These are phyloP conservation scores for Trichosporon sp. DNA, from an alignment of 1,284 basidiomycete species.

Conservation along the genomic window DNA sequence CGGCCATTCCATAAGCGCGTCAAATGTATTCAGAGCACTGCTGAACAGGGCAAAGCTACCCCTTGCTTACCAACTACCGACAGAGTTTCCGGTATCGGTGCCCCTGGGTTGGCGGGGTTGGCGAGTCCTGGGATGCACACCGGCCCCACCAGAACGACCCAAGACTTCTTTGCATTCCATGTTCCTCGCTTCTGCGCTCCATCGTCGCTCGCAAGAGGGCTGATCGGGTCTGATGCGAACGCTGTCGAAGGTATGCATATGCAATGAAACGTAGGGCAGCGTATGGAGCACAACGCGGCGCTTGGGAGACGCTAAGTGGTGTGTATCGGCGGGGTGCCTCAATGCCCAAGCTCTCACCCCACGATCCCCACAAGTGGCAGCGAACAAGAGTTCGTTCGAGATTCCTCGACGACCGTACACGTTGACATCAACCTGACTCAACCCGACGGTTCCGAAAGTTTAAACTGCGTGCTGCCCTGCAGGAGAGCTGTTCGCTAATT, in stretches of 20 bases:
- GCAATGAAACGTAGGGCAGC: not conserved
- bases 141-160: not conserved
- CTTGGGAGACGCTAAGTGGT: too few relatives aligned
- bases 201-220: not conserved
- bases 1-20: not conserved
- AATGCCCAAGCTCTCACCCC: too few relatives aligned
- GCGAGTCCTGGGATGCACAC: not conserved
- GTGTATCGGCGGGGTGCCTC: too few relatives aligned
- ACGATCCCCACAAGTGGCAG: too few relatives aligned
- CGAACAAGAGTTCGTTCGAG: too few relatives aligned
- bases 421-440: too few relatives aligned
- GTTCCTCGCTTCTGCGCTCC: not conserved
- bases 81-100: not conserved
- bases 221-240: not conserved
- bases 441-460: too few relatives aligned
- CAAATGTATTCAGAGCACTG: not conserved
- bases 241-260: not conserved
- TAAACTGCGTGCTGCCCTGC: too few relatives aligned
- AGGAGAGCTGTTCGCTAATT: too few relatives aligned
- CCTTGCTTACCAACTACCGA: not conserved
- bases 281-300: not conserved
- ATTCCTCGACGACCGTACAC: too few relatives aligned
- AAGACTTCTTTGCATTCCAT: not conserved
- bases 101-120: not conserved
- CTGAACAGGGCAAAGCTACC: not conserved